A percentile compares a stretch with the other conserved stretches of the same genome.
Evolutionary conservation across 257 asterid genomes (phyloP).

Genomic region (Solanum clarkiae): DNA sequence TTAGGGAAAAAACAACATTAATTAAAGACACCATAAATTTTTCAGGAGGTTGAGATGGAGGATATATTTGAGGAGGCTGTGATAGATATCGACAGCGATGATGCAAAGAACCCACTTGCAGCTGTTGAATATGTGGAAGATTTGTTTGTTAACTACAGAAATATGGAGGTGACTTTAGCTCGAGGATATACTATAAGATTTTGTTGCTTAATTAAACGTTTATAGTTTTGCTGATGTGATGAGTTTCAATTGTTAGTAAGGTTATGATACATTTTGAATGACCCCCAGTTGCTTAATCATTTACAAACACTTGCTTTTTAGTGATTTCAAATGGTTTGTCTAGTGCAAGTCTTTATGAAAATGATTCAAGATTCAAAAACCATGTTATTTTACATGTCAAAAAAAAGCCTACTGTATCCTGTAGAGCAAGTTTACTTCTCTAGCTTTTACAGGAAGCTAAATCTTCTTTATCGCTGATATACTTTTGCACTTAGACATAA

Average conservation of each 20-base stretch:
- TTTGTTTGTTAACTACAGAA: slow-evolving; percentile 58
- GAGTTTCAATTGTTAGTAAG: background rate
- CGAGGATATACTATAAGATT: background rate
- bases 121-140: slow-evolving; percentile 75
- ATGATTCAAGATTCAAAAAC: background rate
- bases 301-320: background rate
- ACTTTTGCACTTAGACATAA: background rate
- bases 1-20: background rate
- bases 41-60: slow-evolving; percentile 86
- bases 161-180: slow-evolving; percentile 46
- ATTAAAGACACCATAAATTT: background rate
- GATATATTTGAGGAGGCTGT: slow-evolving; percentile 67
- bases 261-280: background rate
- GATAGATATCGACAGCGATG: slow-evolving; percentile 56
- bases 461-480: background rate
- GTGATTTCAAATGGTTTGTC: background rate
- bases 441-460: background rate
- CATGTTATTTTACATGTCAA: background rate
- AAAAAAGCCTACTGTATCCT: background rate
- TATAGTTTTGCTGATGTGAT: background rate
- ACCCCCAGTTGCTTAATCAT: background rate
- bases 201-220: background rate
- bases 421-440: background rate
- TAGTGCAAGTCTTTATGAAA: background rate
- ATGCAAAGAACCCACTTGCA: slow-evolving; percentile 60